Evolutionary conservation across 1,139 yeast genomes (phyloP).

Genomic region (Suhomyces maxii): DNA sequence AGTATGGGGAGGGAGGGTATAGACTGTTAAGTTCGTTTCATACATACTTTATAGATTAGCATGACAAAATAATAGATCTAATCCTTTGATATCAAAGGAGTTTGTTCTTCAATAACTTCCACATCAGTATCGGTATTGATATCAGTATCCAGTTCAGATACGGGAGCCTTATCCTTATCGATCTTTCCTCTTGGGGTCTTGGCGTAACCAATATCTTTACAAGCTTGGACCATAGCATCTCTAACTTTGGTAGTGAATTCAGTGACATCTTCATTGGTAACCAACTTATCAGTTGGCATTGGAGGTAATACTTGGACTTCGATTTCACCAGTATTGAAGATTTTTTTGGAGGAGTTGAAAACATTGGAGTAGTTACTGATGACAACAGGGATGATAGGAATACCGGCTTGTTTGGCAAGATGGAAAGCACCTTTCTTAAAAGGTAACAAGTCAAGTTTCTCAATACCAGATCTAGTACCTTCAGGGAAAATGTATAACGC

Average conservation of each 20-base stretch:
- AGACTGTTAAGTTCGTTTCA: too few species aligned
- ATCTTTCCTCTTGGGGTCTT: conserved; percentile 15
- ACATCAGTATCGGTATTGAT: conserved; percentile 22
- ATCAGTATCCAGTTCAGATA: conserved; percentile 7
- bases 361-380: conserved; percentile 81
- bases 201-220: conserved; percentile 37
- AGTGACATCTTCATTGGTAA: conserved; percentile 58
- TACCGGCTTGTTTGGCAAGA: conserved; percentile 86
- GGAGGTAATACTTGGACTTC: conserved; percentile 68
- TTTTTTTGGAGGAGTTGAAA: conserved; percentile 55
- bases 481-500: conserved; percentile 89
- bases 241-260: conserved; percentile 43
- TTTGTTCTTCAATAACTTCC: conserved; percentile 24
- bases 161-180: conserved; percentile 3
- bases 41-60: conserved; percentile 1
- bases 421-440: conserved; percentile 98
- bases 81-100: conserved; percentile 26
- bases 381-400: conserved; percentile 86
- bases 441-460: conserved; percentile 69
- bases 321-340: conserved; percentile 64
- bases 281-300: conserved; percentile 54
- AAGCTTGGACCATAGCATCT: conserved; percentile 30
- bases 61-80: conserved; percentile 6
- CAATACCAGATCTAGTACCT: conserved; percentile 86
- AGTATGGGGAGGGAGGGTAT: too few species aligned